phyloP scores from a whole-genome alignment of 2,329 filamentous ascomycete genomes.

The Fusarium temperatum region DNA sequence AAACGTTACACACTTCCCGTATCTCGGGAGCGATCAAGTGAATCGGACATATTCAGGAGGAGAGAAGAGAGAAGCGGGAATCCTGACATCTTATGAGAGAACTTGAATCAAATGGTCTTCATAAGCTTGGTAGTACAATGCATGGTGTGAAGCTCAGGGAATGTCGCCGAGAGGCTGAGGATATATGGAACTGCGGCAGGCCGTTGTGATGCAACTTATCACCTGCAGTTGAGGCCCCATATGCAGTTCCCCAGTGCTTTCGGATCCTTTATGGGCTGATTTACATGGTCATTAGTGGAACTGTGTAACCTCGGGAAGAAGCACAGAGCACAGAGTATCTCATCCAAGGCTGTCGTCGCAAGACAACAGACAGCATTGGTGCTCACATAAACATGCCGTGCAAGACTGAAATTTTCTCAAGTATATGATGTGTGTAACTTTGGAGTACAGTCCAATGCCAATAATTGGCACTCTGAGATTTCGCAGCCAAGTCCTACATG shows the following conservation, averaged over 20 bases:
- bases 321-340: background rate
- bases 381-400: background rate
- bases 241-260: background rate
- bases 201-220: background rate
- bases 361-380: background rate
- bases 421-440: background rate
- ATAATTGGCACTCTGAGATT: background rate
- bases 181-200: background rate
- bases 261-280: background rate
- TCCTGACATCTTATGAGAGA: background rate
- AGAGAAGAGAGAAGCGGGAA: background rate
- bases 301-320: background rate
- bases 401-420: background rate
- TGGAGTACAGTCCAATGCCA: background rate
- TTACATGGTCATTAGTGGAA: background rate
- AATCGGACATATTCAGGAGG: background rate
- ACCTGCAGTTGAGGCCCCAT: background rate
- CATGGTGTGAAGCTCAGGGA: background rate
- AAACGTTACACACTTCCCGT: slow-evolving; percentile 8
- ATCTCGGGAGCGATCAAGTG: background rate
- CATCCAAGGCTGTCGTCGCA: background rate
- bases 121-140: background rate
- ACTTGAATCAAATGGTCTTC: background rate
- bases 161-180: background rate
- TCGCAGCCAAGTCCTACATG: background rate